phyloP scores from a whole-genome alignment of 257 asterid species.

The Capsicum pubescens region DNA sequence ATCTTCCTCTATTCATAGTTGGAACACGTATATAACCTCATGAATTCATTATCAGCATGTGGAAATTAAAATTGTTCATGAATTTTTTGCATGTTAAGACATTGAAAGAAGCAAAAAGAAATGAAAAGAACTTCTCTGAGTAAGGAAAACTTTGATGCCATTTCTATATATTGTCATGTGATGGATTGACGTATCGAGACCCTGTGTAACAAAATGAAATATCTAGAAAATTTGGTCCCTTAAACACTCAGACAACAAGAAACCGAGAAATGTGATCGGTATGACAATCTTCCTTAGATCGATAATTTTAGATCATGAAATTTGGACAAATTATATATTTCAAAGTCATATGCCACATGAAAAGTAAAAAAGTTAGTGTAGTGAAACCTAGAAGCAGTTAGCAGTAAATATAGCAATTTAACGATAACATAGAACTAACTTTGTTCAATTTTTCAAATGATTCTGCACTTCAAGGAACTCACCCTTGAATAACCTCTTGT shows the following conservation, averaged over 20 bases:
- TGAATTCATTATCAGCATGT: too few species aligned
- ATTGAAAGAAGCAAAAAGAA: neutral
- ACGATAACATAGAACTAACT: conserved; percentile 52
- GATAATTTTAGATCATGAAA: neutral
- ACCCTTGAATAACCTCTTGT: conserved; percentile 83
- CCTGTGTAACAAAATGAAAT: neutral
- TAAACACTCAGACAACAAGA: neutral
- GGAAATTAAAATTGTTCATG: neutral
- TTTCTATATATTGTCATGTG: neutral
- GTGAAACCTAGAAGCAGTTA: neutral
- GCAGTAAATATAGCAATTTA: neutral
- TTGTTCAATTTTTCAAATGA: conserved; percentile 77
- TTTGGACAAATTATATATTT: neutral
- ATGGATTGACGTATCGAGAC: neutral
- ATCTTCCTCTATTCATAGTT: too few species aligned
- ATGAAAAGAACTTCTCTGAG: neutral
- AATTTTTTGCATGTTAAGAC: neutral
- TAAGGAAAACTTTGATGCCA: neutral
- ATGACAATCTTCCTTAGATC: neutral
- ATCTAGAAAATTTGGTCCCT: neutral
- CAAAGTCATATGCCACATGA: neutral
- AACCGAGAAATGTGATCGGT: neutral
- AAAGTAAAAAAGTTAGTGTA: neutral
- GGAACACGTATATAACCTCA: too few species aligned
- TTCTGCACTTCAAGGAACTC: conserved; percentile 83